A percentile compares a stretch with the other conserved stretches of the same genome.
Evolutionary conservation across 106 monocot species (phyloP).

Genomic region (Dendrobium chrysotoxum): DNA sequence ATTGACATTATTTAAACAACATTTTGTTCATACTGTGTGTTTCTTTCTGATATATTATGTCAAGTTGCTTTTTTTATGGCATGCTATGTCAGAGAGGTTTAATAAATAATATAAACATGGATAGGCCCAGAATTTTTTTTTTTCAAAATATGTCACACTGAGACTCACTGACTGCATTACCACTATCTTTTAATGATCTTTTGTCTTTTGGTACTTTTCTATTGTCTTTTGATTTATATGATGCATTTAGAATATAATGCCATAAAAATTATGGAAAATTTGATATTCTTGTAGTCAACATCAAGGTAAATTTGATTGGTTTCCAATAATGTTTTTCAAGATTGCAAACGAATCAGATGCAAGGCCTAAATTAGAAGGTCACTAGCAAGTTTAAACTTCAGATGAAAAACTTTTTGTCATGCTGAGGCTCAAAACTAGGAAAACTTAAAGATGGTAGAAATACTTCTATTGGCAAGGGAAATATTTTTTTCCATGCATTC

Average conservation of each 20-base stretch:
- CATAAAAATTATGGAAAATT: background rate
- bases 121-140: background rate
- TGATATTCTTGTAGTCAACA: background rate
- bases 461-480: background rate
- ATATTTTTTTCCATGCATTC: background rate
- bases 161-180: background rate
- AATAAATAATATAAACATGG: background rate
- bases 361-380: too few species aligned
- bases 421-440: too few species aligned
- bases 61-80: background rate
- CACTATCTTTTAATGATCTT: background rate
- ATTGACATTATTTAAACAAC: background rate
- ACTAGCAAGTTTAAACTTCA: too few species aligned
- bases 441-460: too few species aligned
- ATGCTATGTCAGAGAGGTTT: background rate
- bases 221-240: background rate
- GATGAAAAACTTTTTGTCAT: too few species aligned
- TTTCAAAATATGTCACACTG: background rate
- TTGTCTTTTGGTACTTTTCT: too few species aligned
- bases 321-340: background rate
- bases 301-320: background rate
- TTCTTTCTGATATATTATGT: background rate
- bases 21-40: background rate
- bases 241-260: background rate
- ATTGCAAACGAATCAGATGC: background rate